Percentiles rank a stretch among this genome's conserved stretches.
phyloP scores from a whole-genome alignment of 495 filamentous ascomycete species.

The Aspergillus hancockii region DNA sequence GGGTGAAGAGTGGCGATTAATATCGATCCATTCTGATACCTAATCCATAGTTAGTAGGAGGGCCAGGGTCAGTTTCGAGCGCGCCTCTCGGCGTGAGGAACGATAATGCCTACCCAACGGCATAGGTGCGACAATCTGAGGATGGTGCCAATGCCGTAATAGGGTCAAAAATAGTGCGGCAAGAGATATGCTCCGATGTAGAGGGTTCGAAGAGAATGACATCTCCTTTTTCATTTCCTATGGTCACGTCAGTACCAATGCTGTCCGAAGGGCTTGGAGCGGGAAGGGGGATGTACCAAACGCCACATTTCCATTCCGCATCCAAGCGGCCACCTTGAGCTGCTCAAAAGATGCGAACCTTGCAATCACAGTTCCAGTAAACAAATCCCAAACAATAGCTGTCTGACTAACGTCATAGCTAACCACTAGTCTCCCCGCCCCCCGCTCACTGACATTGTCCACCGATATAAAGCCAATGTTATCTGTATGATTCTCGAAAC shows the following conservation, averaged over 20 bases:
- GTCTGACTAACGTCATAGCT: constrained; percentile 92
- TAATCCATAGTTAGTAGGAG: constrained; percentile 31
- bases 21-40: constrained; percentile 94
- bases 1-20: constrained; percentile 87
- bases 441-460: constrained; percentile 89
- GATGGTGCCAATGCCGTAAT: constrained; percentile 89
- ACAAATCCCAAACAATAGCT: constrained; percentile 94
- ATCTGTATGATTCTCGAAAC: constrained; percentile 82
- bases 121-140: constrained; percentile 93
- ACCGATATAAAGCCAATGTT: constrained; percentile 79
- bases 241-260: constrained; percentile 8
- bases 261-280: not conserved
- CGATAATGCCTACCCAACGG: constrained; percentile 74
- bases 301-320: constrained; percentile 95
- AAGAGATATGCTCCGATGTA: constrained; percentile 89
- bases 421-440: constrained; percentile 81
- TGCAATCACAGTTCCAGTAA: constrained; percentile 87
- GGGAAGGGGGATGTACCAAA: constrained; percentile 62
- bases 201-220: constrained; percentile 93
- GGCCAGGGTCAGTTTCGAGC: not conserved
- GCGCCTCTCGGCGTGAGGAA: not conserved
- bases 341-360: constrained; percentile 88
- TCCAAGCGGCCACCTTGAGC: constrained; percentile 85
- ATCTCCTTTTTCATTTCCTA: constrained; percentile 87
- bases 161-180: constrained; percentile 90